Evolutionary conservation across 176 grass and related monocot species (phyloP), one percentile per base, ranked within the genome.

Genomic region (Calamus simplicifolius): DNA sequence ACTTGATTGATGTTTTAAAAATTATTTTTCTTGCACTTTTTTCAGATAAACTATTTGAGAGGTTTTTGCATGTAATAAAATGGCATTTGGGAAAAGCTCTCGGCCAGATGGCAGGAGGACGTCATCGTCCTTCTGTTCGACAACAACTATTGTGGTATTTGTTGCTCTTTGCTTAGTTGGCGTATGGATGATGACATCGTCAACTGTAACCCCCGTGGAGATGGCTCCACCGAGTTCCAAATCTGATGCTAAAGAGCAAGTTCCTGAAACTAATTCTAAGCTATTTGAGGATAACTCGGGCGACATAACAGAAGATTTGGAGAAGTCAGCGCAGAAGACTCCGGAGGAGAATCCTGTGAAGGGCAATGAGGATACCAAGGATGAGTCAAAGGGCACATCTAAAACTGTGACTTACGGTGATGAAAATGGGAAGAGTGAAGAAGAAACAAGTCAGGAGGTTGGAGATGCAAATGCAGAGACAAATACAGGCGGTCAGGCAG

Each of bases 161-260:
- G 89, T 95, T 58, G 81, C 78, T 51, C 69, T 95, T 26, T 80
- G 85, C 59, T 74, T 95, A 18, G 76, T 89, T 15, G 82, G 66
- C 15, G 79, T 85, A 58, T 95, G 89, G 89, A 85, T 82, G 81
- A 27, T 75, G 35, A 80, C 89, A 26, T 89, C 89, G n/a, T 52
- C 73, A 21, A 80, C 80, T 30, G 79, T 89, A 61, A 64, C 71
- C 56, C 89, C 89, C 0, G 85, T 72, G 6, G 85, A 95, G 3
- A 81, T 85, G n/a, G 71, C 78, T 73, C 59, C 67, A 19, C 70
- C 69, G 18, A 38, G 75, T 28, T 49, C 62, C 58, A 56, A 50
- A 73, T 69, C 77, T 50, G 70, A 68, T 38, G 56, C 48, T 18
- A 80, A 61, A 51, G 56, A 80, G 29, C 26, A 63, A 29, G 61